Conservation (phyloP, 129 eudicot genomes). For the Logfia minima region DNA sequence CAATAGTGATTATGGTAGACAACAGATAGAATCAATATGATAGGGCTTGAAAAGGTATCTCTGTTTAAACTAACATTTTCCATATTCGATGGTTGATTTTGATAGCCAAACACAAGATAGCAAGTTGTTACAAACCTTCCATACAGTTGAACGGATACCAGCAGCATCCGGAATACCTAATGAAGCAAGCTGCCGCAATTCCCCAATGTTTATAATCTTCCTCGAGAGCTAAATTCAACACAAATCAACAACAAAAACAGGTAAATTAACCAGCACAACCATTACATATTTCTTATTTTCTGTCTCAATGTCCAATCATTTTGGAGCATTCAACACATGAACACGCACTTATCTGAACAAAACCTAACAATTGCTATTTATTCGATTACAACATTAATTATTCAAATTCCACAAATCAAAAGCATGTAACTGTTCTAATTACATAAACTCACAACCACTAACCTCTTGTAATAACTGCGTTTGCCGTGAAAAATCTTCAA, state of each 20-base stretch:
- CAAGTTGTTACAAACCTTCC: slow-evolving; percentile 66
- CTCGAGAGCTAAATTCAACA: slow-evolving; percentile 57
- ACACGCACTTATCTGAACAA: background rate
- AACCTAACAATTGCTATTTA: background rate
- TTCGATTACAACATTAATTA: background rate
- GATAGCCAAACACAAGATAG: background rate
- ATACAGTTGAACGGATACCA: slow-evolving; percentile 73
- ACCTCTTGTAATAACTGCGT: slow-evolving; percentile 84
- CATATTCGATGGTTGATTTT: slow-evolving; percentile 8
- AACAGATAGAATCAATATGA: background rate
- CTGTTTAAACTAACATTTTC: background rate
- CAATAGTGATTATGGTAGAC: background rate
- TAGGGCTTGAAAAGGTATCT: background rate
- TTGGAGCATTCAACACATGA: background rate
- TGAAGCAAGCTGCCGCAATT: slow-evolving; percentile 74
- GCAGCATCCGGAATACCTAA: slow-evolving; percentile 87
- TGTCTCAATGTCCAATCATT: background rate
- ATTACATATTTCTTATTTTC: slow-evolving; percentile 11
- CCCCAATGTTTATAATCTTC: slow-evolving; percentile 79
- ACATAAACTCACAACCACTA: slow-evolving; percentile 12
- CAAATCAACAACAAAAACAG: background rate
- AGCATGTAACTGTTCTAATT: slow-evolving; percentile 1
- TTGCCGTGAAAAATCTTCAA: slow-evolving; percentile 64
- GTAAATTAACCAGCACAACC: background rate
- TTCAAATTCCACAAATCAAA: background rate